These are phyloP conservation scores for Turritis glabra DNA, from an alignment of 345 rosid genomes.

Conservation along the genomic window DNA sequence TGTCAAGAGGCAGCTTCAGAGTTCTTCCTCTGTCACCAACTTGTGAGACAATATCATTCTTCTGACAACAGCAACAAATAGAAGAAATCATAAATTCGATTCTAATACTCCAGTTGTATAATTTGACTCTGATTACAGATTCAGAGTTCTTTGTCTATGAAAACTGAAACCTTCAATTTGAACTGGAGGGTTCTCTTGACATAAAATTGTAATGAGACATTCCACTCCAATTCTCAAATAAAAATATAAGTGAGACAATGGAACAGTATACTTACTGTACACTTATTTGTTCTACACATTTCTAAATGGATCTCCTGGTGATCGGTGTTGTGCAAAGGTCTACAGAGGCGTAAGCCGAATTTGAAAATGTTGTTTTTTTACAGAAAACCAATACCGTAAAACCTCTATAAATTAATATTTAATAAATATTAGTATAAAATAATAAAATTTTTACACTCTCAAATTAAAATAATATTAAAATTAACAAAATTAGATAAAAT, in stretches of 20 bases:
- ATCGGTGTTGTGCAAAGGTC: no score
- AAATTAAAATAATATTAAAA: no score
- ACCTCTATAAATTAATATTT: no score
- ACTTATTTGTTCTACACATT: no score
- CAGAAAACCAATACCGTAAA: no score
- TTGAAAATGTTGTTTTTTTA: no score
- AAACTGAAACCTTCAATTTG: neutral
- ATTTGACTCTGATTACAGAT: neutral
- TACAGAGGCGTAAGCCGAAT: no score
- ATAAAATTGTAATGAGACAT: neutral
- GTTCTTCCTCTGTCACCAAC: constrained; percentile 34
- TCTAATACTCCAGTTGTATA: neutral
- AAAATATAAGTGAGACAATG: neutral
- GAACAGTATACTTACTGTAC: no score
- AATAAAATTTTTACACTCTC: no score
- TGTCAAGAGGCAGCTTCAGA: constrained; percentile 71
- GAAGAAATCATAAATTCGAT: neutral
- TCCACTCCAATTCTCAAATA: neutral
- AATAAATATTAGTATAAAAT: no score
- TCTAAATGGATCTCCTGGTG: no score
- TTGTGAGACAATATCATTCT: constrained; percentile 21
- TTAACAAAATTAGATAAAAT: no score
- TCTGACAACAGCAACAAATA: constrained; percentile 7
- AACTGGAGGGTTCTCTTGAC: neutral
- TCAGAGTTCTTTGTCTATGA: neutral